Conservation (phyloP, 805 yeast species). For the Cyberlindnera americana region DNA sequence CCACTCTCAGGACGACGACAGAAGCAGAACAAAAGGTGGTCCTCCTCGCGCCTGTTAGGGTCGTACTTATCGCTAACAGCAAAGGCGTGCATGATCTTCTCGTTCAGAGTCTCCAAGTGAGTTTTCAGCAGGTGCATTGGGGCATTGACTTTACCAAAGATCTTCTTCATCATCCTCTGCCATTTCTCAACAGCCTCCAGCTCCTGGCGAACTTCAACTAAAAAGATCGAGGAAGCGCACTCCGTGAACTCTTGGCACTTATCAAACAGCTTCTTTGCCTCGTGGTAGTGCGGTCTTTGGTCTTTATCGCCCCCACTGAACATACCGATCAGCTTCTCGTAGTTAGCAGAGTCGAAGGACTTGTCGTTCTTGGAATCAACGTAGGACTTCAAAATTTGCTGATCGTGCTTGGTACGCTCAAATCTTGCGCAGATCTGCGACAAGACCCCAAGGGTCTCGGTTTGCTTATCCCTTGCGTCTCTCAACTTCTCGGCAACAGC, state of each 20-base stretch:
- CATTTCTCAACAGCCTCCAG: conserved; percentile 34
- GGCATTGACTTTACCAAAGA: conserved; percentile 35
- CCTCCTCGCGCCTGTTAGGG: conserved; percentile 10
- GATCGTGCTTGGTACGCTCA: conserved; percentile 7
- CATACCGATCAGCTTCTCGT: conserved; percentile 13
- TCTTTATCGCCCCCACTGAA: conserved; percentile 31
- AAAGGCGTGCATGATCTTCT: conserved; percentile 22
- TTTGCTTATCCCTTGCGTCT: conserved; percentile 19
- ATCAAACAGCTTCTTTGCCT: conserved; percentile 27
- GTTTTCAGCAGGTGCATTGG: conserved; percentile 28
- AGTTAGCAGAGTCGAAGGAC: too few relatives aligned
- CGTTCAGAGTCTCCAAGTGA: conserved; percentile 26
- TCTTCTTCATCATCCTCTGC: conserved; percentile 32
- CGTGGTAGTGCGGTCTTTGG: conserved; percentile 30
- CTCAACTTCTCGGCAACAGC: conserved; percentile 9
- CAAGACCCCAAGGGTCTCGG: conserved; percentile 15
- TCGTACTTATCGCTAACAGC: conserved; percentile 25
- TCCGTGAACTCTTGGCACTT: conserved; percentile 13
- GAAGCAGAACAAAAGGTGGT: conserved; percentile 44
- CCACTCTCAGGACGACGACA: conserved; percentile 61
- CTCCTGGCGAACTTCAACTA: conserved; percentile 19
- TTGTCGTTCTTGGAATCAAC: conserved; percentile 4
- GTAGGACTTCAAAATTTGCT: neutral
- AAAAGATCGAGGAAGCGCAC: neutral
- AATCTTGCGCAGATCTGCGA: conserved; percentile 1